phyloP scores from a whole-genome alignment of 1,284 basidiomycete genomes.

The Ganoderma boninense region DNA sequence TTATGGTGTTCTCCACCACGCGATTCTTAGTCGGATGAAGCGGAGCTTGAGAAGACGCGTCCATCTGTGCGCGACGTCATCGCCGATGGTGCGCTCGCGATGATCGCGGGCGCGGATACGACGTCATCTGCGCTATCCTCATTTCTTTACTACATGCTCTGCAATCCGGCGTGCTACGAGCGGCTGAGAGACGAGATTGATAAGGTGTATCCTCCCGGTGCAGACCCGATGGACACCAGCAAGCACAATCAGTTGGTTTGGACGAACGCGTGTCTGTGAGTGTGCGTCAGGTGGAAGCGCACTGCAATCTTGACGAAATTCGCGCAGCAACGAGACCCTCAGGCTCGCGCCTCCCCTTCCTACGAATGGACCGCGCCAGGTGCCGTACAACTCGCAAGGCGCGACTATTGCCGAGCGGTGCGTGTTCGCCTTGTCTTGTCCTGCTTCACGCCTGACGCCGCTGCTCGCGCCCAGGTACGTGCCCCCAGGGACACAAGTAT shows the following conservation, averaged over 20 bases:
- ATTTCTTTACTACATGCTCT: background rate
- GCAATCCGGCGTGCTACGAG: background rate
- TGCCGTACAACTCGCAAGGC: background rate
- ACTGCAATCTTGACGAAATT: too few relatives aligned
- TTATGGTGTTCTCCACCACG: background rate
- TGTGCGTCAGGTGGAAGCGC: background rate
- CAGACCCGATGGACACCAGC: background rate
- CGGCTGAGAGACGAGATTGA: background rate
- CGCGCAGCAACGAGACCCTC: background rate
- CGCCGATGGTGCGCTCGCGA: background rate
- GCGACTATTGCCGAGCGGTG: background rate
- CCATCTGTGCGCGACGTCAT: background rate
- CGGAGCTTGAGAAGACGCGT: background rate
- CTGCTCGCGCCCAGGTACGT: background rate
- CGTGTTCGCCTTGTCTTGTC: background rate
- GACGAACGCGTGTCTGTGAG: background rate
- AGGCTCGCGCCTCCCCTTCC: background rate
- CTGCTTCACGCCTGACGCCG: background rate
- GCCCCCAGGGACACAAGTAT: conserved; percentile 6
- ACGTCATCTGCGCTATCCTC: background rate
- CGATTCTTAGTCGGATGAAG: background rate
- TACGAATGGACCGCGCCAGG: background rate
- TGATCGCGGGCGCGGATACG: background rate
- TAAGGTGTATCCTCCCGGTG: background rate
- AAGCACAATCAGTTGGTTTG: background rate